phyloP scores from a whole-genome alignment of 75 land plant genomes.

The Cryptomeria japonica region DNA sequence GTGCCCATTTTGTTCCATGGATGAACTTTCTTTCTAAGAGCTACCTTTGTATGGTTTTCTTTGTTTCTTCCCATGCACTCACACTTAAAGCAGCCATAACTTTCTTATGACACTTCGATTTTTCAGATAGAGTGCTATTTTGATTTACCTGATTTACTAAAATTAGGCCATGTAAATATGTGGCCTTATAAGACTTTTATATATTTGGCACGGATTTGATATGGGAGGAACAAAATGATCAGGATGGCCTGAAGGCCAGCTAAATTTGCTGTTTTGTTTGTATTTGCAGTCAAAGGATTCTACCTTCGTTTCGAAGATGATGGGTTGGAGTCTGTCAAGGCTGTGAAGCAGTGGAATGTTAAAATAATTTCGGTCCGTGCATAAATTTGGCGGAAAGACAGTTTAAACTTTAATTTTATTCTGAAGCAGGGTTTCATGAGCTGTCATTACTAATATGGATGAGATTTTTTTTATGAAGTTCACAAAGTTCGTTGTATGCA shows the following conservation, averaged over 20 bases:
- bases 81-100: neutral
- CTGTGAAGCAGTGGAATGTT: slow-evolving; percentile 58
- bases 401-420: slow-evolving; percentile 6
- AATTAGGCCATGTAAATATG: neutral
- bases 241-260: neutral
- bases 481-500: neutral
- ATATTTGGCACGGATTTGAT: neutral
- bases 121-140: neutral
- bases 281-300: slow-evolving; percentile 36
- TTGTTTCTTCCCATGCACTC: neutral
- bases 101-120: neutral
- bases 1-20: neutral
- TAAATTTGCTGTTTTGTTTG: neutral
- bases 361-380: slow-evolving; percentile 42
- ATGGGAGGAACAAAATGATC: neutral
- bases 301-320: slow-evolving; percentile 62
- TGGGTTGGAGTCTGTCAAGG: slow-evolving; percentile 45
- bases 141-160: neutral
- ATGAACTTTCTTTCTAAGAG: neutral
- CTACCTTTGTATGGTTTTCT: neutral
- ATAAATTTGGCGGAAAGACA: neutral
- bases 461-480: neutral
- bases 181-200: neutral
- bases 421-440: neutral
- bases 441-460: neutral